Evolutionary conservation across 2,329 filamentous ascomycete genomes (phyloP).

Genomic region (Fusarium fracticaudum): DNA sequence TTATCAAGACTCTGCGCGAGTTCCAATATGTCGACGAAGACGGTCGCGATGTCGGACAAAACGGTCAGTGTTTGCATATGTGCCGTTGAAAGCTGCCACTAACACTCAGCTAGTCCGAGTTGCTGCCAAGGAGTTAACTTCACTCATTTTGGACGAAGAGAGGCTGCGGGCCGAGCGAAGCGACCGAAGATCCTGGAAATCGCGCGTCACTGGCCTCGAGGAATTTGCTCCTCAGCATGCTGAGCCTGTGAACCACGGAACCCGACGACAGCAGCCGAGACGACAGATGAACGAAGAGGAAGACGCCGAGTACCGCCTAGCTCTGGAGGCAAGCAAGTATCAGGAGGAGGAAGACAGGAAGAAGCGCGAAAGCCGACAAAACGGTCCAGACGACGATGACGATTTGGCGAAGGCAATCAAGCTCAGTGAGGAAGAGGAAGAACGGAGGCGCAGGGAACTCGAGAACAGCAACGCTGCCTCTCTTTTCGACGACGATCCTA

Average conservation of each 20-base stretch:
- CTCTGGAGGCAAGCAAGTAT: conserved; percentile 92
- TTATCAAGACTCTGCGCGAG: conserved; percentile 97
- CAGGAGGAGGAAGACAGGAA: conserved; percentile 90
- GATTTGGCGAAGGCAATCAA: conserved; percentile 95
- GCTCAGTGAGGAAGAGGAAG: conserved; percentile 94
- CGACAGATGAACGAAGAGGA: conserved; percentile 75
- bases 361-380: conserved; percentile 73
- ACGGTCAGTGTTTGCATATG: conserved; percentile 69
- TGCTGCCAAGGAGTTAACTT: conserved; percentile 94
- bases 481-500: conserved; percentile 85
- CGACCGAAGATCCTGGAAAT: conserved; percentile 96
- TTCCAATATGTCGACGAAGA: conserved; percentile 98
- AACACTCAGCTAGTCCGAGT: conserved; percentile 75
- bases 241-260: conserved; percentile 42
- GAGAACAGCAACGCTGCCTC: conserved; percentile 86
- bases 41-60: conserved; percentile 92
- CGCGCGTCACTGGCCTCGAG: conserved; percentile 91
- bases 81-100: conserved; percentile 18
- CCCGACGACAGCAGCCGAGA: conserved; percentile 57
- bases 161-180: conserved; percentile 87
- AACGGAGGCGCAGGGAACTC: conserved; percentile 84
- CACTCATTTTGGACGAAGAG: conserved; percentile 92
- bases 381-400: conserved; percentile 74
- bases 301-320: conserved; percentile 88
- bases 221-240: conserved; percentile 69